These are phyloP conservation scores for Colletotrichum sidae DNA, from an alignment of 2,329 filamentous ascomycete genomes.

Conservation along the genomic window DNA sequence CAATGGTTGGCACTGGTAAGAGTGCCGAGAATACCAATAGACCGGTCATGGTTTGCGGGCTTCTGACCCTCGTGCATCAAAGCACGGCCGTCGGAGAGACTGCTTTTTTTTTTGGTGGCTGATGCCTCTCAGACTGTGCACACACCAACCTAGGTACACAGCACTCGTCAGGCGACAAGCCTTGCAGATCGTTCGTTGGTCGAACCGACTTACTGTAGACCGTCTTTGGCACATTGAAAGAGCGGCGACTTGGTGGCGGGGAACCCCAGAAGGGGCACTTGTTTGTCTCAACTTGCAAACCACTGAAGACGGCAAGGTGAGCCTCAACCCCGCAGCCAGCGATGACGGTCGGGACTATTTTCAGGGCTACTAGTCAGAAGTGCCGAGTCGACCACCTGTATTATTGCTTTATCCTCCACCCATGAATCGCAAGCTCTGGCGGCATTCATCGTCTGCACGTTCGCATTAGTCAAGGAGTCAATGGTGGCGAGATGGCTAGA, in stretches of 20 bases:
- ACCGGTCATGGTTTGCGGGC: neutral
- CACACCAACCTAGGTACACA: constrained; percentile 1
- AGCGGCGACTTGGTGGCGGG: constrained; percentile 17
- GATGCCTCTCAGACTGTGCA: neutral
- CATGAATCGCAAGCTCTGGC: too few species aligned
- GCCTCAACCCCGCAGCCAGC: constrained; percentile 13
- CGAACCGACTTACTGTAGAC: constrained; percentile 14
- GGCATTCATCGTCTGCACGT: too few species aligned
- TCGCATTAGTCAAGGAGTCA: too few species aligned
- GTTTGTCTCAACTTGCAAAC: constrained; percentile 16
- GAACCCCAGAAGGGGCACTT: constrained; percentile 11
- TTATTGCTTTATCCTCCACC: too few species aligned
- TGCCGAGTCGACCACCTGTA: too few species aligned
- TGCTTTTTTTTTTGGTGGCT: constrained; percentile 21
- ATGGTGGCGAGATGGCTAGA: too few species aligned
- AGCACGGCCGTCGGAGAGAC: constrained; percentile 17
- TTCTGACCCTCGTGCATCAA: neutral
- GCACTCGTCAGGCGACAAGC: constrained; percentile 27
- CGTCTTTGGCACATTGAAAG: constrained; percentile 7
- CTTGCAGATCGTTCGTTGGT: neutral
- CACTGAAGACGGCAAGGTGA: constrained; percentile 3
- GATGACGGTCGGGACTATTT: neutral
- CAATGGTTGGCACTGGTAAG: too few species aligned
- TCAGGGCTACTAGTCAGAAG: neutral
- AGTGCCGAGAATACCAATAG: neutral